phyloP scores from a whole-genome alignment of 345 rosid species.

The Syzygium grande region DNA sequence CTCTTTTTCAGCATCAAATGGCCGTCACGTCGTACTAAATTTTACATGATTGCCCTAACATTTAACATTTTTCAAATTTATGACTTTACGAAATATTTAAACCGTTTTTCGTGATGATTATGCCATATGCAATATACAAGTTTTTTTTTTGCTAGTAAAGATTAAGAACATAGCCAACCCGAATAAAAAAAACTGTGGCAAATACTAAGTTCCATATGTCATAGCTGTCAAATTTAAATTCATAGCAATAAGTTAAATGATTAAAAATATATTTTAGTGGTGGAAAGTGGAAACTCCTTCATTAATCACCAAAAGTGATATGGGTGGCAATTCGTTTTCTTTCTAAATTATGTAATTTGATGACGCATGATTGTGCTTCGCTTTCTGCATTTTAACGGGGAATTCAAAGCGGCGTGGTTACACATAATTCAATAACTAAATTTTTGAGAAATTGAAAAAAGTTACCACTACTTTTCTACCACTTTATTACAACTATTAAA shows the following conservation, averaged over 20 bases:
- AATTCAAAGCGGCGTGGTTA: neutral
- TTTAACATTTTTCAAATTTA: rapidly evolving
- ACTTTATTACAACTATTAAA: neutral
- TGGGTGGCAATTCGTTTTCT: neutral
- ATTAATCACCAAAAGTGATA: neutral
- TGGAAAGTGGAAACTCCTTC: neutral
- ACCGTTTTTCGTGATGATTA: neutral
- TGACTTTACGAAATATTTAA: neutral
- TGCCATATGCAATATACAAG: neutral
- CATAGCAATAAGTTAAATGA: neutral
- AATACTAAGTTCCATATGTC: neutral
- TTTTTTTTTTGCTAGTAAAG: neutral
- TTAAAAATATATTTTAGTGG: neutral
- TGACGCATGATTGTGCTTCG: neutral
- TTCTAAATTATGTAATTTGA: constrained; percentile 1
- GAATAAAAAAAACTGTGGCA: neutral
- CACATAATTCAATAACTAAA: neutral
- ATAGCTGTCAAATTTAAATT: neutral
- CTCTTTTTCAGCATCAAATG: neutral
- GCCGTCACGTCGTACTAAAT: neutral
- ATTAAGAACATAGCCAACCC: neutral
- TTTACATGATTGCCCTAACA: neutral
- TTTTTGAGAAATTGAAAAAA: neutral
- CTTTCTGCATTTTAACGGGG: neutral
- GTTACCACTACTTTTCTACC: neutral